Evolutionary conservation across 805 yeast species (phyloP), one percentile per base, ranked within the genome.

Genomic region (Candida andamanensis): DNA sequence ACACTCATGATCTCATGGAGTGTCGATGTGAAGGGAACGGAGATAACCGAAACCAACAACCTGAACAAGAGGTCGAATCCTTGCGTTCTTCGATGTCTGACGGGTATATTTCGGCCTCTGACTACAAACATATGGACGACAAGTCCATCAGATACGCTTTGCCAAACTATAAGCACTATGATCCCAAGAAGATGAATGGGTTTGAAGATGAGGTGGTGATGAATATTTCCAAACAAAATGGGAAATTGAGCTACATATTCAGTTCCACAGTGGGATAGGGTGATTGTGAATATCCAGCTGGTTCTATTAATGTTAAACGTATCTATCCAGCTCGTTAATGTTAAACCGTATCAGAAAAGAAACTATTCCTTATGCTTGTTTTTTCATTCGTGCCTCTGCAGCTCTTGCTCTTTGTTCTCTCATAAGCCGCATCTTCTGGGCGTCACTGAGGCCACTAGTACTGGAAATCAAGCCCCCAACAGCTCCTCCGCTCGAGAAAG

Each of bases 351-450:
- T n/a, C n/a, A n/a, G n/a, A n/a, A n/a, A n/a, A n/a, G n/a, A n/a
- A n/a, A n/a, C n/a, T n/a, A n/a, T n/a, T n/a, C n/a, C n/a, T n/a
- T n/a, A n/a, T n/a, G n/a, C 35, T 13, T 26, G 25, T 26, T 24
- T 31, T 25, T 49, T 56, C 34, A 85, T 46, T 45, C 98, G 69
- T 0, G 90, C 95, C 54, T 92, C 97, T 0, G 95, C 97, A 0
- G 98, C 98, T 34, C 97, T 72, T 1, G 97, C 97, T 33, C 97
- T 69, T 49, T 89, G 89, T 48, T 92, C 98, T 39, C 98, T 74
- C 83, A 89, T 87, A 14, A 92, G 60, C 47, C 79, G 72, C 70
- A 71, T 68, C 47, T 76, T 72, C 42, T 89, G 96, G 16, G 78
- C 85, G 1, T 79, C 86, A 6, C 77, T 70, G 33, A 90, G 63